Evolutionary conservation across 2,329 filamentous ascomycete species (phyloP).

Genomic region (Fusarium piperis): DNA sequence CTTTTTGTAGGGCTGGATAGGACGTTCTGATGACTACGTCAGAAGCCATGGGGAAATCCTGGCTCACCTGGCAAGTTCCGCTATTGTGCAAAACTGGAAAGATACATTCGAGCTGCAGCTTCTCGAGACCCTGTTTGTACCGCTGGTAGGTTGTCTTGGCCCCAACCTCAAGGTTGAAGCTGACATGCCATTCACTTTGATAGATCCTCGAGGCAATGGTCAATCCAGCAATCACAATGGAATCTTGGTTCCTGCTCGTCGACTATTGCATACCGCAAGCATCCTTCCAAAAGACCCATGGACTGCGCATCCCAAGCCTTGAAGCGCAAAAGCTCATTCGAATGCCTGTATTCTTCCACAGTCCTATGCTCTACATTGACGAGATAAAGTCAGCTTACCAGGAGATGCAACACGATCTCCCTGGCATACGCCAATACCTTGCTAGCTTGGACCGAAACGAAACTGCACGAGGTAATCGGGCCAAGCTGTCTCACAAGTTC

Average conservation of each 20-base stretch:
- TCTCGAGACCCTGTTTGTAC: background rate
- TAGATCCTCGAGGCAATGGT: background rate
- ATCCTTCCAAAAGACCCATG: background rate
- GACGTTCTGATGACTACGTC: constrained; percentile 14
- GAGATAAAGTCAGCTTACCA: background rate
- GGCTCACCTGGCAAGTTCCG: background rate
- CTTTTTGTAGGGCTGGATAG: constrained; percentile 43
- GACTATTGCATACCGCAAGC: background rate
- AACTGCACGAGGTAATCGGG: background rate
- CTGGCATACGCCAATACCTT: background rate
- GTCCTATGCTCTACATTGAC: background rate
- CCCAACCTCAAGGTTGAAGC: too few species aligned
- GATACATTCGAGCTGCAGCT: background rate
- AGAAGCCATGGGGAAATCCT: background rate
- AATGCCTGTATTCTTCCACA: background rate
- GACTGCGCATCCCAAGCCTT: background rate
- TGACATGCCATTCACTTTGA: background rate
- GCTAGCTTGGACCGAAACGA: background rate
- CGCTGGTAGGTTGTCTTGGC: background rate
- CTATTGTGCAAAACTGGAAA: background rate
- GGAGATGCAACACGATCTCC: background rate
- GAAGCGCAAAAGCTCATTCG: background rate
- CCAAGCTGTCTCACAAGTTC: background rate
- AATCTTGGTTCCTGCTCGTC: background rate
- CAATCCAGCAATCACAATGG: background rate